Conservation (phyloP, 495 filamentous ascomycete genomes). For the Peziza echinospora region DNA sequence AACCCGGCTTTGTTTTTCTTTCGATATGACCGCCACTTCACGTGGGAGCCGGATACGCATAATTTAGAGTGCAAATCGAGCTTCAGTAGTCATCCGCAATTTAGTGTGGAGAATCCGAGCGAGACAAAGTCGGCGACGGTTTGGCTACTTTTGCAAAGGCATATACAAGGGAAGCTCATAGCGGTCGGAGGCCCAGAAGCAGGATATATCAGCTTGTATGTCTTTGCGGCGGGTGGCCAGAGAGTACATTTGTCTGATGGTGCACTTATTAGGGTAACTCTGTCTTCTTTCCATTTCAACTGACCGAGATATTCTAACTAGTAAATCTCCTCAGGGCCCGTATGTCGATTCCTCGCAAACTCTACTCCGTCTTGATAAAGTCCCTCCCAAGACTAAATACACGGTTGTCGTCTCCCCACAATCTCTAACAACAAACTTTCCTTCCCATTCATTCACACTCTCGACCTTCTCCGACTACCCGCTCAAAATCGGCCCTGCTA, state of each 20-base stretch:
- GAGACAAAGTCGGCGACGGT: slow-evolving; percentile 27
- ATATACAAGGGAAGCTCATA: slow-evolving; percentile 34
- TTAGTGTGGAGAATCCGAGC: slow-evolving; percentile 34
- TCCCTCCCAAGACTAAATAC: slow-evolving; percentile 35
- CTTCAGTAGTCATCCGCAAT: slow-evolving; percentile 69
- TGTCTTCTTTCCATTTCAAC: too few relatives aligned
- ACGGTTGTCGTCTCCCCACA: slow-evolving; percentile 66
- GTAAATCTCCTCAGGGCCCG: slow-evolving; percentile 31
- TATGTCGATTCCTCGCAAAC: slow-evolving; percentile 89
- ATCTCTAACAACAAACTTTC: slow-evolving; percentile 34
- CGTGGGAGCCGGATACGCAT: slow-evolving; percentile 50
- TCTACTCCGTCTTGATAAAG: slow-evolving; percentile 46
- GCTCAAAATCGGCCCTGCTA: slow-evolving; percentile 36
- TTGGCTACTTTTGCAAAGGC: slow-evolving; percentile 70
- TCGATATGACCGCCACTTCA: slow-evolving; percentile 74
- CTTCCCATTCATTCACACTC: slow-evolving; percentile 59
- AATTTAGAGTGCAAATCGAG: slow-evolving; percentile 30
- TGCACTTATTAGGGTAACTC: neutral
- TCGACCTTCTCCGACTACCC: slow-evolving; percentile 48
- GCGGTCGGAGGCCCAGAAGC: slow-evolving; percentile 5
- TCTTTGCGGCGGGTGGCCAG: slow-evolving; percentile 49
- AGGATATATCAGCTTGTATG: slow-evolving; percentile 71
- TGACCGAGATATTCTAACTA: too few relatives aligned
- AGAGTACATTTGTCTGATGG: slow-evolving; percentile 38
- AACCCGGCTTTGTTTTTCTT: slow-evolving; percentile 64